Base-by-base conservation (phyloP, 1,284 basidiomycete species). In the Tremellales sp. region DNA sequence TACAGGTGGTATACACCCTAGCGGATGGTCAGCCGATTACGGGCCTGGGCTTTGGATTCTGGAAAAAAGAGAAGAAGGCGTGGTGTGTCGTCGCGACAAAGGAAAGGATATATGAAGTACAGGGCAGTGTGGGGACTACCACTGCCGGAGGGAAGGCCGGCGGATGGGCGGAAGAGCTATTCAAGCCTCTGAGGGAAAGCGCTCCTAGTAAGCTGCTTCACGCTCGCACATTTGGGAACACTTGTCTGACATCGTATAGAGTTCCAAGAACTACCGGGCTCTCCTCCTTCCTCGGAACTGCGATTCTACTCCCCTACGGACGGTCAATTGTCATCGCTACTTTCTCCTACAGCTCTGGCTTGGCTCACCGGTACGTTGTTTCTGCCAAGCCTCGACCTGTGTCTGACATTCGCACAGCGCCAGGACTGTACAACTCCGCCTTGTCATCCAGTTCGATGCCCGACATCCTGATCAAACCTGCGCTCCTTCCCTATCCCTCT, bases 41-140 rank as follows among this genome's bases (percentile, higher is more conserved):
- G 1, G 91, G 91, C 14, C 73, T 95, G 55, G 82, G 81, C 54
- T 89, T 86, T 65, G 86, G 91, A 54, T 78, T 85, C 39, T 73
- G 71, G 73, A 46, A 61, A 21, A 40, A 43, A 5, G 58, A 47
- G 50, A 66, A 50, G 41, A 48, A 56, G 39, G 66, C 65, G 14
- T 71, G 74, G 72, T 81, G 92, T n/a, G 76, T 97, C 9, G 83
- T 83, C 4, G 90, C 91, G 0, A 97, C 94, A 2, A 80, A 84
- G 24, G 86, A 87, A 5, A 80, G 93, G 48, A 86, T 97, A 61
- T 95, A 95, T 66, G 92, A 97, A 65, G 90, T 93, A 51, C 78
- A 84, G 43, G 93, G 90, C 0, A 60, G 74, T 38, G 77, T 74
- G 5, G 43, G 46, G 3, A 60, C 54, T 0, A 65, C 63, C 1